phyloP scores from a whole-genome alignment of 192 early-diverging fungal species.

The Coemansia sp. region DNA sequence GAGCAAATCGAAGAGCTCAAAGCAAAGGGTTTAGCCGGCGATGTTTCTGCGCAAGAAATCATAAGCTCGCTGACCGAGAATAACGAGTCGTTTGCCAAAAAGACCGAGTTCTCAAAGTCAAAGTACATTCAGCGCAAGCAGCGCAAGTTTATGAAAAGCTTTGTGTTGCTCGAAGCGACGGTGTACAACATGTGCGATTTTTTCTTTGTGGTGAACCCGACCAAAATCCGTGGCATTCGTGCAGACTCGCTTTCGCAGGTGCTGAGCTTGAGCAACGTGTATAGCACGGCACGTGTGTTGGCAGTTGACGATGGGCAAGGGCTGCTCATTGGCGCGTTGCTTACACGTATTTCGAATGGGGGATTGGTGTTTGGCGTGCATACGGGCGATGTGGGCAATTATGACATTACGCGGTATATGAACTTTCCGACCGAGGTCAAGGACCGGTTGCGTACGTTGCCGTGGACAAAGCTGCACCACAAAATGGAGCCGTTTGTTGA shows the following conservation, averaged over 20 bases:
- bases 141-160: constrained; percentile 82
- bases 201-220: constrained; percentile 74
- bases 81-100: constrained; percentile 82
- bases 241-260: constrained; percentile 92
- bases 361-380: constrained; percentile 72
- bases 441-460: constrained; percentile 61
- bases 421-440: constrained; percentile 62
- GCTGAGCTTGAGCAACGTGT: constrained; percentile 79
- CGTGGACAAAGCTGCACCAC: constrained; percentile 70
- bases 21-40: constrained; percentile 66
- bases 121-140: constrained; percentile 92
- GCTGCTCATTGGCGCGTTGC: constrained; percentile 73
- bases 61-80: constrained; percentile 80
- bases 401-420: constrained; percentile 74
- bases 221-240: constrained; percentile 73
- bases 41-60: constrained; percentile 67
- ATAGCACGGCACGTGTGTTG: constrained; percentile 64
- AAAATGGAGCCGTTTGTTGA: constrained; percentile 59
- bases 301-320: constrained; percentile 93
- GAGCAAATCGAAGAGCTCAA: constrained; percentile 85
- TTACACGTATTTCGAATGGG: constrained; percentile 71
- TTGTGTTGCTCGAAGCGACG: constrained; percentile 75
- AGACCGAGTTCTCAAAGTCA: constrained; percentile 93
- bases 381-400: constrained; percentile 71
- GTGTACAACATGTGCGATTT: constrained; percentile 74